Evolutionary conservation across 2,329 filamentous ascomycete genomes (phyloP), one percentile per base, ranked within the genome.

Genomic region (Aureobasidium sp.): DNA sequence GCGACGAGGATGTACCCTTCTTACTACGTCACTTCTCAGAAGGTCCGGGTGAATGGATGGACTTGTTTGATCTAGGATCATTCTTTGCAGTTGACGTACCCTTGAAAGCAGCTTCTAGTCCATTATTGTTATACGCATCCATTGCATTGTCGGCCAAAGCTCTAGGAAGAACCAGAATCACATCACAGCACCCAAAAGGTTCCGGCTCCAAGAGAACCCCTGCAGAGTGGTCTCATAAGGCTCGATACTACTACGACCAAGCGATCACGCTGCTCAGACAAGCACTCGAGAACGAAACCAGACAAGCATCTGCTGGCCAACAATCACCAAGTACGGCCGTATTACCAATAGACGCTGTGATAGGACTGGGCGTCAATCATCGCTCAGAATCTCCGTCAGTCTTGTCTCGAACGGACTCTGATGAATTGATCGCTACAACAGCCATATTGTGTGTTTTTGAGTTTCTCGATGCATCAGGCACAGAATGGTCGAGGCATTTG

Each of bases 361-460:
- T 9, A 15, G 27, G 39, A n/a, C 19, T 47, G 3, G 19, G n/a
- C 27, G 22, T 37, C 8, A 33, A 29, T 27, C 54, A 29, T 27
- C 54, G 48, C 15, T 27, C 54, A 39, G 42, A 14, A 9, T 29
- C 42, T 14, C 42, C 42, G 22, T 9, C 50, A 31, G 37, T 42
- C 67, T 64, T 62, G 64, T 75, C 39, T 67, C 68, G 75, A 39
- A 76, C 76, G 53, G 79, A 78, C 64, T 76, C 79, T 4, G 84
- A 87, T 65, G 84, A 88, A 62, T 77, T 87, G 3, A 76, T 87
- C 24, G 84, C 85, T 9, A 84, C 85, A 2, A 85, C 85, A 2
- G 84, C 85, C 0, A 87, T 88, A 15, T 72, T 89, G 1, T 87
- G 84, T 63, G 82, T 85, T 0, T 88, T 87, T 68, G 85, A 88